Percentiles rank a stretch among this genome's conserved stretches.
Conservation (phyloP, 2,329 filamentous ascomycete species). For the Alternaria solani region DNA sequence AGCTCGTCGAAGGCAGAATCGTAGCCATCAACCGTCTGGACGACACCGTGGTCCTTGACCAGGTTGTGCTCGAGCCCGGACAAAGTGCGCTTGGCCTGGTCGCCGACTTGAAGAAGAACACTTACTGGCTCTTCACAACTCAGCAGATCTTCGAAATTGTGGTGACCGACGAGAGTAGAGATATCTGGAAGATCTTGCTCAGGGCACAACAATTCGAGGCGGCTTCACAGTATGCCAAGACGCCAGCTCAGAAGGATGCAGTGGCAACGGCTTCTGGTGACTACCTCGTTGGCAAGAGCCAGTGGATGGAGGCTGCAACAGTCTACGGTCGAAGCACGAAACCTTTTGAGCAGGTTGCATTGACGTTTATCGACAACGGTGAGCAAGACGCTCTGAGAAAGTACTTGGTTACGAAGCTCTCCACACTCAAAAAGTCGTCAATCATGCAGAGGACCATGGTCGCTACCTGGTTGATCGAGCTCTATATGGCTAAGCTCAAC, state of each 20-base stretch:
- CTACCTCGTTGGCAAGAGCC: conserved; percentile 80
- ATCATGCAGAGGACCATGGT: conserved; percentile 96
- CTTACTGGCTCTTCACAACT: conserved; percentile 93
- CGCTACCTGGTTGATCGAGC: conserved; percentile 90
- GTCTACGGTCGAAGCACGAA: conserved; percentile 97
- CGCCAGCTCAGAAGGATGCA: conserved; percentile 82
- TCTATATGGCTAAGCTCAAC: conserved; percentile 98
- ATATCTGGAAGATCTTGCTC: conserved; percentile 95
- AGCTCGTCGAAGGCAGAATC: conserved; percentile 81
- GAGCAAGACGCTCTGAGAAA: conserved; percentile 91
- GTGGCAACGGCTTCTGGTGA: conserved; percentile 93
- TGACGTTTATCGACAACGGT: conserved; percentile 87
- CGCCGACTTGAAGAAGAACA: conserved; percentile 92
- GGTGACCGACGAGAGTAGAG: conserved; percentile 85
- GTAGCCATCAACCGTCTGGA: conserved; percentile 88
- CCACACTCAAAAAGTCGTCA: conserved; percentile 79
- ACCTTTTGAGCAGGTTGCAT: conserved; percentile 92
- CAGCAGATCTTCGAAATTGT: conserved; percentile 94
- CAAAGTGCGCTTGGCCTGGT: conserved; percentile 84
- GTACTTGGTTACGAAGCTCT: conserved; percentile 86
- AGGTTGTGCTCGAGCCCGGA: conserved; percentile 80
- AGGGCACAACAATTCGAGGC: conserved; percentile 86
- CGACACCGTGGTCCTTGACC: conserved; percentile 85
- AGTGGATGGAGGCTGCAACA: conserved; percentile 83
- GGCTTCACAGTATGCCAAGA: conserved; percentile 84